Evolutionary conservation across 2,329 filamentous ascomycete genomes (phyloP), one percentile per base, ranked within the genome.

Genomic region (Aureobasidium leucospermi): DNA sequence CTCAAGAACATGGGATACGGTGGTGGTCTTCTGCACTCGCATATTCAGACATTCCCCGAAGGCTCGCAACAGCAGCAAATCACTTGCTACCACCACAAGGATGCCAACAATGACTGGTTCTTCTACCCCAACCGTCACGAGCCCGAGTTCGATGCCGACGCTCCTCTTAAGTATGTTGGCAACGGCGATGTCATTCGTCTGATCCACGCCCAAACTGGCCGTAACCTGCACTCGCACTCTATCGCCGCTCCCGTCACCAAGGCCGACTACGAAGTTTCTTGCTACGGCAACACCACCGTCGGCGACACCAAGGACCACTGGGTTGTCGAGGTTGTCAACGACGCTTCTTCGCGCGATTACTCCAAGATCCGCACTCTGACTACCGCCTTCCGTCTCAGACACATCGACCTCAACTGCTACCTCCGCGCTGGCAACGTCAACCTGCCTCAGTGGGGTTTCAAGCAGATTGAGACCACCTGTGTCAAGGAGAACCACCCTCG

Each of bases 1-100:
- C 79, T 99, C 65, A 99, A 99, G 82, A 99, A 99, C 74, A 99
- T 97, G 94, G 94, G 94, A 34, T 99, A 99, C 68, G 94, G 94
- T 62, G 94, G 94, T 70, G 94, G 94, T 72, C 85, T 99, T 38
- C 85, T 97, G 47, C 93, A 97, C 76, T 96, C 92, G 43, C 94
- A 97, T 79, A 84, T 96, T 63, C 93, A 97, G 76, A 96, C 91
- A 8, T 97, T 90, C 72, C 93, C 93, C 0, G 92, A 96, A 71
- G 94, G 93, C 34, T 97, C 94, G 39, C 78, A 78, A 56, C 94
- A 99, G 76, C 95, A 99, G 75, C 94, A 99, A 74, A 87, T 99
- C 63, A 99, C 94, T 63, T 99, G 95, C 80, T 99, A 99, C 76
- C 94, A 99, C 76, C 94, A 99, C 81, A 99, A 99, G 74, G 94